Percentiles rank a stretch among this genome's conserved stretches.
Evolutionary conservation across 805 yeast species (phyloP).

Genomic region (Myxozyma vanderwaltii): DNA sequence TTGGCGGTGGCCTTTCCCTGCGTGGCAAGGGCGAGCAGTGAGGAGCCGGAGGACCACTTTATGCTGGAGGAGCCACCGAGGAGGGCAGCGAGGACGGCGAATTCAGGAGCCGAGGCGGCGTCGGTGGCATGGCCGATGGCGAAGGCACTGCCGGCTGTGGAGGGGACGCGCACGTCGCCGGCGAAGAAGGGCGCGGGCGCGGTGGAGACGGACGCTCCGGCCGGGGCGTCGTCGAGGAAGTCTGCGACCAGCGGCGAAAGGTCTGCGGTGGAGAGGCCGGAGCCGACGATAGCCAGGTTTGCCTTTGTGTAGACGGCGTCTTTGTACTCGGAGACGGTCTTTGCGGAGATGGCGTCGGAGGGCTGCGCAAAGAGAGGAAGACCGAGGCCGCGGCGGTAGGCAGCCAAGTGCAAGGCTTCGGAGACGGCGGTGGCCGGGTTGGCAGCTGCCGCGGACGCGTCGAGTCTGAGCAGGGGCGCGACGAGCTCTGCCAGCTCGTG

Average conservation of each 20-base stretch:
- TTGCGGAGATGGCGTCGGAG: conserved; percentile 55
- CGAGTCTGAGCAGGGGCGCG: conserved; percentile 72
- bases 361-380: conserved; percentile 77
- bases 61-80: conserved; percentile 53
- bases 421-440: conserved; percentile 62
- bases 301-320: conserved; percentile 65
- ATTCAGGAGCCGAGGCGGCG: conserved; percentile 61
- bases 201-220: conserved; percentile 53
- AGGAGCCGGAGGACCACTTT: conserved; percentile 56
- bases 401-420: conserved; percentile 75
- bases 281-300: conserved; percentile 69
- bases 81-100: conserved; percentile 70
- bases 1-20: conserved; percentile 50
- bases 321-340: conserved; percentile 69
- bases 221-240: conserved; percentile 55
- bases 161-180: conserved; percentile 67
- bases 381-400: conserved; percentile 88
- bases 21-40: conserved; percentile 53
- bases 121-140: conserved; percentile 78
- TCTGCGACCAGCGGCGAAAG: conserved; percentile 66
- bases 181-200: conserved; percentile 50
- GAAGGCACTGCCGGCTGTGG: conserved; percentile 67
- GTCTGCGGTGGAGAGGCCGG: conserved; percentile 73
- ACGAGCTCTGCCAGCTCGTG: conserved; percentile 85
- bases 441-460: conserved; percentile 55